Evolutionary conservation across 2,329 filamentous ascomycete genomes (phyloP), one percentile per base, ranked within the genome.

Genomic region (Microsporum canis): DNA sequence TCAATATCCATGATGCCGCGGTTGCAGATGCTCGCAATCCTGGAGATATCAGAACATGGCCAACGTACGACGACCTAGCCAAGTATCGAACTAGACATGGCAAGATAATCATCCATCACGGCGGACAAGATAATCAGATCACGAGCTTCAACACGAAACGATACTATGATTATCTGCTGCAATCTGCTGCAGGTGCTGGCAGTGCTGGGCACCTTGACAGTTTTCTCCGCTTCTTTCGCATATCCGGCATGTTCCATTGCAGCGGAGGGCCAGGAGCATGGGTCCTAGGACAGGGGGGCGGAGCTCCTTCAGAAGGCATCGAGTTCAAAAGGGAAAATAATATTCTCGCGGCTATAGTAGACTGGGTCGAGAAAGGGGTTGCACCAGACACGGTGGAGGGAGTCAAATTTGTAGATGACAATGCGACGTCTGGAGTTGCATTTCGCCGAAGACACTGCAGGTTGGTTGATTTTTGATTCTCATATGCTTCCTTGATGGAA

Each of bases 1-100:
- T 49, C 43, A 59, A 23, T 6, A 14, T 29, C 6, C 27, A 59
- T 17, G 39, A 59, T 17, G 39, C 43, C 34, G 45, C 67, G n/a
- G 66, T 72, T 39, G 69, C 71, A 1, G 59, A 64, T 7, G 63
- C 57, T 6, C 63, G 57, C 43, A 39, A 79, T 57, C 77, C 78
- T 0, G 77, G 76, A 6, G 72, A 76, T 57, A 73, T 75, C 4
- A 78, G 73, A 1, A 77, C 77, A 2, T 68, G 70, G 55, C 69
- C 72, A 23, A 77, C 73, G 63, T 75, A 31, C 45, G 7, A 8
- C 0, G 29, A 27, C 33, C 33, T 56, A 10, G 31, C 59, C 36
- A n/a, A 36, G 23, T 60, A 56, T 17, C 7, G 38, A 41, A 31
- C 5, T 7, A 29, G 6, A 29, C 7, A 49, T n/a, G 59, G 59